Evolutionary conservation across 345 rosid genomes (phyloP), one percentile per base, ranked within the genome.

Genomic region (Mangifera indica): DNA sequence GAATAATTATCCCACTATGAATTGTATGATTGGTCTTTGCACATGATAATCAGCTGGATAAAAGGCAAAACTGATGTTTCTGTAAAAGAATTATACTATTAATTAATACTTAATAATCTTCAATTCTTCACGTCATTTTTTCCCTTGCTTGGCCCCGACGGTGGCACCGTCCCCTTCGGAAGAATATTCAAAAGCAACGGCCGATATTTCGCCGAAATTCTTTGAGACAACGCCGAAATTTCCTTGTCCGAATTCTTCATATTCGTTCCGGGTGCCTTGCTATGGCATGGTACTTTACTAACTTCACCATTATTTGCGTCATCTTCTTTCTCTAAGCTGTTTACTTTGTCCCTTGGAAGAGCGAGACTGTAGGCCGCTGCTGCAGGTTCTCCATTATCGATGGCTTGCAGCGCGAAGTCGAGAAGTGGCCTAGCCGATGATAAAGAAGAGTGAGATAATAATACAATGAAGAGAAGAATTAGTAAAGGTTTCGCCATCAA

Each of bases 91-190:
- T 15, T 15, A 34, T 2, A 42, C 20, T 26, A 63, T 14, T 11
- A 46, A 12, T 37, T 37, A 37, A 37, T 1, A 37, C 40, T 37
- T 3, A 37, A 37, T 37, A 37, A 6, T 7, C 42, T 37, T 37
- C 42, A 88, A 84, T 81, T 74, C n/a, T 82, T 78, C 48, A 78
- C 45, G 11, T 66, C 63, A 77, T 91, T 78, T 75, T 74, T 75
- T 70, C 81, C 76, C 71, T 70, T 71, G 83, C 95, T 83, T 29
- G 93, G 92, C 10, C 77, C 91, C 53, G 93, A 86, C 29, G 83
- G 69, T 7, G 87, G 77, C 29, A 65, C 53, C 5, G 74, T 46
- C 59, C 93, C 92, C 79, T 79, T 91, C 0, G 93, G 97, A 51
- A 91, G 88, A 79, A 77, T 68, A 48, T 70, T 83, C 72, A 91